Evolutionary conservation across 148 eudicot species (phyloP), one percentile per base, ranked within the genome.

Genomic region (Rheum nobile): DNA sequence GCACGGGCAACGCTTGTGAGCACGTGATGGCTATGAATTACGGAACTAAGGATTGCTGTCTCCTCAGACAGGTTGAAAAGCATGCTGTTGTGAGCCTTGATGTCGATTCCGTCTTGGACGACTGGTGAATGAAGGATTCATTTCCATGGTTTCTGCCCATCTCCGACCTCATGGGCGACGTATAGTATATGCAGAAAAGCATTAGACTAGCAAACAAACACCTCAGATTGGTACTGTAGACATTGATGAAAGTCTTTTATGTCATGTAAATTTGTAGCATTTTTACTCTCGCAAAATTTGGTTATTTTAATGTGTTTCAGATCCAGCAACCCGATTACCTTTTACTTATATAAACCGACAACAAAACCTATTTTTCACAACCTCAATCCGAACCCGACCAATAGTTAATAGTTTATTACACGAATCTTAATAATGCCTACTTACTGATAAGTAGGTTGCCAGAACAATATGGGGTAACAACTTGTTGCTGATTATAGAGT

Each of bases 51-150:
- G n/a, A 65, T 8, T 85, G 79, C 39, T 82, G 85, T 71, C 71
- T 39, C 34, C 48, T 90, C 4, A 89, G 96, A 67, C 79, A 78
- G 71, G 72, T 87, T 16, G 74, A 67, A 26, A 89, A 83, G 82
- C 77, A 77, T 73, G 94, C 83, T 17, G 77, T 90, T 54, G 81
- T 90, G 38, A 80, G 85, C 47, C 92, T 87, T 35, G 89, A 89
- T 46, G 26, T 82, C 2, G 86, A 87, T 38, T 73, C 81, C 61
- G 54, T 88, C 47, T 46, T 88, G 76, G 72, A 84, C 67, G 17
- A 59, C 32, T 28, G 6, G 34, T 26, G 67, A 59, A 59, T 59
- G 67, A 59, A 28, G 16, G 32, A 26, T 9, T 3, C 11, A 59
- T n/a, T 12, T 59, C 29, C 17, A 28, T 57, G 11, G 8, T 16